Evolutionary conservation across 1,139 yeast species (phyloP), one percentile per base, ranked within the genome.

Genomic region (Sporopachydermia cereana): DNA sequence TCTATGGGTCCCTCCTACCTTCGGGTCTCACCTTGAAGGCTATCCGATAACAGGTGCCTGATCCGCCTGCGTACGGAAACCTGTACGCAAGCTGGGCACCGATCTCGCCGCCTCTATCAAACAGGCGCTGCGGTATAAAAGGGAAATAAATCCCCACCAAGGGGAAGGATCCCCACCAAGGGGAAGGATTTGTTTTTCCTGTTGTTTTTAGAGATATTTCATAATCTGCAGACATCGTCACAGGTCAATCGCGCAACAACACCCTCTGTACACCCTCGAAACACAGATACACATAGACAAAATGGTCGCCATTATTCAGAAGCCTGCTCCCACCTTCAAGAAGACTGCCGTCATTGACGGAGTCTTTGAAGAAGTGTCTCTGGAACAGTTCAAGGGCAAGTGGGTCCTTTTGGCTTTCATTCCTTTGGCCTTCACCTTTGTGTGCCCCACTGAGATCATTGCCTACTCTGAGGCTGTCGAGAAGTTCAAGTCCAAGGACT

Each of bases 381-480:
- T 91, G 59, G 96, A 88, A 61, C 84, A 85, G 72, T 89, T 82
- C 84, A 81, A 83, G 75, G 97, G 97, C 64, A 85, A 91, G 72
- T 91, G 96, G 95, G 96, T 91, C 54, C 72, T 91, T 55, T 76
- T 91, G 62, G 97, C 94, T 54, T 91, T 91, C 74, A 83, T 91
- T 67, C 98, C 98, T 69, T 76, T 89, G 77, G 97, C 97, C 48
- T 91, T 91, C 88, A 91, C 98, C 53, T 91, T 91, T 60, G 97
- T 91, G 55, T 91, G 98, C 72, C 98, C 97, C 67, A 91, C 97
- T 55, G 97, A 89, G 76, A 88, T 89, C 74, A 81, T 91, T 70
- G 97, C 97, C 59, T 91, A 86, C 82, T 84, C 96, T 53, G 96
- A 89, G 59, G 96, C 96, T 57, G 83, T 78, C 58, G 78, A 82